phyloP scores from a whole-genome alignment of 2,329 filamentous ascomycete genomes.

The Aspergillus brunneoviolaceus region DNA sequence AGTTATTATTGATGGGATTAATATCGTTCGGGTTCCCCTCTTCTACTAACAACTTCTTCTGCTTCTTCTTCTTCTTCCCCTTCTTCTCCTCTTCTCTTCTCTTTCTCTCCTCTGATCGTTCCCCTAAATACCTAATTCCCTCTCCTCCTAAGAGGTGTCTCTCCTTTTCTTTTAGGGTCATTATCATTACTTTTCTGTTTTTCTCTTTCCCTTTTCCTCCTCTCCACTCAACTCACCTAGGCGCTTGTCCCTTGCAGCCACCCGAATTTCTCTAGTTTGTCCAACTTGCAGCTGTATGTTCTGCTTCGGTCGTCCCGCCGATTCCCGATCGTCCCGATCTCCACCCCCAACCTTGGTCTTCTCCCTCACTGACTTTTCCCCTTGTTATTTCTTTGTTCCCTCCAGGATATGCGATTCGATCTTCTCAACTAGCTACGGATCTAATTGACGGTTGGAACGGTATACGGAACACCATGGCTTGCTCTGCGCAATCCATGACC shows the following conservation, averaged over 20 bases:
- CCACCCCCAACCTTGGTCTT: conserved; percentile 6
- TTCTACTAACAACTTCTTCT: not conserved
- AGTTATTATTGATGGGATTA: not conserved
- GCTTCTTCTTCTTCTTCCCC: not conserved
- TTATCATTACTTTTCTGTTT: conserved; percentile 8
- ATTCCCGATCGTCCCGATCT: conserved; percentile 6
- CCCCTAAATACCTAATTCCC: conserved; percentile 4
- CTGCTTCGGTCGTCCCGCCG: conserved; percentile 7
- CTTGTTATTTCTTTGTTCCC: not conserved
- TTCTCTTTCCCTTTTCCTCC: conserved; percentile 3
- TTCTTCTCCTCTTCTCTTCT: conserved; percentile 3
- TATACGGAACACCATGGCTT: conserved; percentile 34
- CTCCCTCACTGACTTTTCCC: conserved; percentile 1
- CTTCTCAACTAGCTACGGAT: conserved; percentile 1
- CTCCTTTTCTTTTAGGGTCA: not conserved
- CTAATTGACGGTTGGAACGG: conserved; percentile 1
- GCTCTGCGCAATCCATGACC: conserved; percentile 41
- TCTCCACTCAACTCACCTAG: conserved; percentile 4
- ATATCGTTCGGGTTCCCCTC: not conserved
- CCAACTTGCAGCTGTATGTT: conserved; percentile 3
- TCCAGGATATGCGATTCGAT: conserved; percentile 19
- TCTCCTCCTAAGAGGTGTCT: conserved; percentile 3
- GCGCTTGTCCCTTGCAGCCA: conserved; percentile 5
- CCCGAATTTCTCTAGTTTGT: conserved; percentile 1
- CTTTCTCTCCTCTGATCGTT: not conserved